phyloP scores from a whole-genome alignment of 306 rosid genomes.

The Echinosophora koreensis region DNA sequence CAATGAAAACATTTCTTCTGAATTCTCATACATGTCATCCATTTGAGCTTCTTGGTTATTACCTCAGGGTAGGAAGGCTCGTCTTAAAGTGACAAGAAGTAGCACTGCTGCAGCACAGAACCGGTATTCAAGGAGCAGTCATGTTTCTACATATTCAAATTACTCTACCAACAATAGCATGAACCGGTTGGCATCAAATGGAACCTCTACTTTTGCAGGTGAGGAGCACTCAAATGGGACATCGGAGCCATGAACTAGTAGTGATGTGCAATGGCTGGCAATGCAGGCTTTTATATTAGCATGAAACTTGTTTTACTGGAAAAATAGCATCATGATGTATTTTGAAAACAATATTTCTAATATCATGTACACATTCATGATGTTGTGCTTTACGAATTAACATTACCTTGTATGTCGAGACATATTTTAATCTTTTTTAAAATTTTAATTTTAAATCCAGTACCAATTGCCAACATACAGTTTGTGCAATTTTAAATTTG shows the following conservation, averaged over 20 bases:
- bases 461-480: neutral
- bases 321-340: conserved; percentile 23
- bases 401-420: neutral
- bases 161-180: conserved; percentile 56
- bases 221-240: conserved; percentile 85
- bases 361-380: conserved; percentile 17
- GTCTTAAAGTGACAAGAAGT: conserved; percentile 90
- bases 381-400: neutral
- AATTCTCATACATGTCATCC: conserved; percentile 7
- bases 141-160: conserved; percentile 70
- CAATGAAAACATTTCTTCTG: neutral
- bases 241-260: conserved; percentile 58
- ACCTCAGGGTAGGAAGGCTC: conserved; percentile 95
- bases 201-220: conserved; percentile 67
- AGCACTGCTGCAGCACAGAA: conserved; percentile 83
- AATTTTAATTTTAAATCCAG: neutral
- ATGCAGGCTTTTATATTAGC: conserved; percentile 16
- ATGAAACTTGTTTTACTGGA: conserved; percentile 33
- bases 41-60: conserved; percentile 10
- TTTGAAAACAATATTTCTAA: neutral
- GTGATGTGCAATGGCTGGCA: conserved; percentile 33
- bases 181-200: conserved; percentile 77
- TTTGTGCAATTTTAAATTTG: neutral
- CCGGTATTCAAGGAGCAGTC: conserved; percentile 74
- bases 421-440: neutral